Evolutionary conservation across 768 basidiomycete genomes (phyloP), one percentile per base, ranked within the genome.

Genomic region (Collybia sp.): DNA sequence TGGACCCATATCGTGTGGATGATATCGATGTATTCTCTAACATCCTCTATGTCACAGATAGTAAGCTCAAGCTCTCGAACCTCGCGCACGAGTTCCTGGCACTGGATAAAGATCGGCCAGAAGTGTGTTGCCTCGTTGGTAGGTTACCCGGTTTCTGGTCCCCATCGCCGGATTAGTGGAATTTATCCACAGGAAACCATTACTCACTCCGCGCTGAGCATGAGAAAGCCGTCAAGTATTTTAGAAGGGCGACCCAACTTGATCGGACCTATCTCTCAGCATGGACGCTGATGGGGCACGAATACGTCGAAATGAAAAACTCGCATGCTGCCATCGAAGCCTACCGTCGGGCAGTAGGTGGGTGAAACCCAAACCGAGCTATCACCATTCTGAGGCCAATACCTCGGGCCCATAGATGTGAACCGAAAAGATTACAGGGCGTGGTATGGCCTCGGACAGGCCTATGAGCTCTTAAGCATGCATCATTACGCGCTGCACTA

Each of bases 251-350:
- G 6, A 88, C 93, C n/a, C 86, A 94, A 58, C 79, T 99, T 40
- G 94, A 99, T 63, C 80, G 89, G 45, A 93, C 88, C 1, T 98
- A 93, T 66, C 75, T 98, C 38, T 89, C 93, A 6, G 96, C 96
- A 5, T 99, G 96, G 96, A 98, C 95, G 3, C 69, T 99, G 52
- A 93, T 99, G 92, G 96, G 96, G 1, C 96, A 99, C 58, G 96
- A 98, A 66, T 97, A 89, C 57, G 88, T 99, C 37, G 96, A 99
- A 68, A 85, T 96, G 85, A 98, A 98, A 69, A 98, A 99, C 64
- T 93, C 93, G 4, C 94, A 98, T 72, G 96, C 96, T 2, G 95
- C 96, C 12, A 96, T 98, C 45, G 96, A 98, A 67, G 90, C 93
- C 9, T 99, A 98, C 65, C 81, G 96, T 45, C 80, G 93, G 59